Conservation (phyloP, 176 grass and related monocot species). For the Bonia amplexicaulis region DNA sequence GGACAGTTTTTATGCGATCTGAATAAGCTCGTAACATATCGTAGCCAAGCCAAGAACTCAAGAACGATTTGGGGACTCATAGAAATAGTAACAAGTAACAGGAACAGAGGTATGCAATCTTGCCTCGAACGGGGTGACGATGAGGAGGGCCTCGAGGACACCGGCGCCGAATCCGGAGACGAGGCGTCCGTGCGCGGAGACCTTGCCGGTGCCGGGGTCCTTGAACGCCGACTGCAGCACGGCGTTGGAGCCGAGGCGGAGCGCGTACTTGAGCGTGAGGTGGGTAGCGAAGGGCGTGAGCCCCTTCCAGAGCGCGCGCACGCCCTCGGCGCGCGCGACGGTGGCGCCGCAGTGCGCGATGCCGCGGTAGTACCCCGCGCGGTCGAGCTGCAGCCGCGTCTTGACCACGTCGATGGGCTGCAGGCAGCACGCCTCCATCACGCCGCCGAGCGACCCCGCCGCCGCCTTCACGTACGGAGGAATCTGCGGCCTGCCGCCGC, state of each 20-base stretch:
- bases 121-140: conserved; percentile 99
- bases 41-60: background rate
- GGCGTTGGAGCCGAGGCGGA: conserved; percentile 91
- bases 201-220: conserved; percentile 58
- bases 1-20: background rate
- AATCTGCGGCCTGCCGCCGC: conserved; percentile 12
- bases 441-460: conserved; percentile 78
- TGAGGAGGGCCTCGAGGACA: conserved; percentile 87
- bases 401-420: conserved; percentile 99
- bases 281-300: conserved; percentile 98
- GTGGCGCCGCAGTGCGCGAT: conserved; percentile 79
- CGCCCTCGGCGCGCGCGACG: conserved; percentile 71
- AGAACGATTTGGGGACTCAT: background rate
- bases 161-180: conserved; percentile 83
- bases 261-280: conserved; percentile 96
- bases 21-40: background rate
- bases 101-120: conserved; percentile 12
- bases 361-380: conserved; percentile 56
- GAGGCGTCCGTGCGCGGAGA: conserved; percentile 64
- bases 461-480: conserved; percentile 70
- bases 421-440: conserved; percentile 94
- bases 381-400: conserved; percentile 90
- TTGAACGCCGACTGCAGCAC: conserved; percentile 89
- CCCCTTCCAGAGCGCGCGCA: conserved; percentile 88
- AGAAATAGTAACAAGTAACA: background rate